Evolutionary conservation across 306 rosid genomes (phyloP), one percentile per base, ranked within the genome.

Genomic region (Lathyrus oleraceus): DNA sequence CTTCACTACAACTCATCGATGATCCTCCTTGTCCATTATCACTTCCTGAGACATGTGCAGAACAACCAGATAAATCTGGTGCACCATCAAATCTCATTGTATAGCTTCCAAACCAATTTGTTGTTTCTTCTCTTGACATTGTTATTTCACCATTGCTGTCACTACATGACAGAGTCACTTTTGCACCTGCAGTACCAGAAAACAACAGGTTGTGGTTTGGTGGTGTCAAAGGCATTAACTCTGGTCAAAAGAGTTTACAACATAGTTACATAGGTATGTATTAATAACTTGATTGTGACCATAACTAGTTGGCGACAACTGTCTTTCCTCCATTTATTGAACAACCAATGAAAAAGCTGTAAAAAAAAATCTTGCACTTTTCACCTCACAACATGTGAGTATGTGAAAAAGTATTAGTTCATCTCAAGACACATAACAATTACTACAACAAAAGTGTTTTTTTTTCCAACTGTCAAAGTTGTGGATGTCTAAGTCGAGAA

Each of bases 41-140:
- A 28, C 69, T 67, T 39, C 88, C 84, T n/a, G 87, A 72, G 16
- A 90, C 90, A 56, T 12, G 76, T 5, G 85, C 91, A 63, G 72
- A 76, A 49, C 98, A 92, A 10, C 83, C 81, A 23, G 80, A 77
- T 74, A 92, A 72, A 60, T 90, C 96, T 0, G 96, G 96, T 20
- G 88, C 69, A 0, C 96, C 98, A 48, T 92, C 96, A 8, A 92
- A 79, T 66, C 75, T 85, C 79, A 92, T 76, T 2, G 76, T 79
- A 56, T 82, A 92, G 82, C 73, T 76, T 17, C 98, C 98, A 19
- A 92, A 86, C 89, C 81, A 82, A 16, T 90, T 92, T 2, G 96
- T 90, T 10, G 85, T 85, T 82, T 86, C 96, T 57, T 92, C 96
- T 75, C 96, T 87, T 74, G 92, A 79, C 88, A 83, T 65, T 72